Evolutionary conservation across 441 rosid genomes (phyloP).

Genomic region (Gossypium schwendimanii): DNA sequence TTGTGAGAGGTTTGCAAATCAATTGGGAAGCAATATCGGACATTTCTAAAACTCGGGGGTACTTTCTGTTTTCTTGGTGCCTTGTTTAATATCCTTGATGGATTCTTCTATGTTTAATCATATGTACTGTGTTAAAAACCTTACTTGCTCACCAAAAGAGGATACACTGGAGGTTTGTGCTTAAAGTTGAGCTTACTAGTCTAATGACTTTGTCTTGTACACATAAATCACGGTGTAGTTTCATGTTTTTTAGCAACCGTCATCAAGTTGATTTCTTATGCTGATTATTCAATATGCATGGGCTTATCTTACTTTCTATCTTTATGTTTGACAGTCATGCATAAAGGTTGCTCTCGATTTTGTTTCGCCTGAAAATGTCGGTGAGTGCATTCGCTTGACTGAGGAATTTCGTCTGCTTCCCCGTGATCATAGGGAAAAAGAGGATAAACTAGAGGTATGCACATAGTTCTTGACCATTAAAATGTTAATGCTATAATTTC

Average conservation of each 20-base stretch:
- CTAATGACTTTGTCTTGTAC: not conserved
- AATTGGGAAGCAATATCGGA: not conserved
- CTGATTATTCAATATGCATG: not conserved
- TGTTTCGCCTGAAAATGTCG: slow-evolving; percentile 35
- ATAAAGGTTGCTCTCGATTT: slow-evolving; percentile 36
- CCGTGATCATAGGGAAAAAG: slow-evolving; percentile 26
- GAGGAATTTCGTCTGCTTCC: slow-evolving; percentile 36
- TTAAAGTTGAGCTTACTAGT: not conserved
- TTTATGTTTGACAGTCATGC: slow-evolving; percentile 27
- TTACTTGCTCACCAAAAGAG: not conserved
- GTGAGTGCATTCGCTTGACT: slow-evolving; percentile 30
- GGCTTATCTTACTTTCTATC: not conserved
- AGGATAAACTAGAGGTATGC: slow-evolving; percentile 40
- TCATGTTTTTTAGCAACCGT: not conserved
- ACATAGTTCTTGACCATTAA: not conserved
- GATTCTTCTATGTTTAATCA: not conserved
- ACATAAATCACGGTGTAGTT: not conserved
- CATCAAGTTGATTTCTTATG: not conserved
- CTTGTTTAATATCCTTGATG: not conserved
- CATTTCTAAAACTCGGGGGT: not conserved
- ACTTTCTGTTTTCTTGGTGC: not conserved
- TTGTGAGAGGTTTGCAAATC: not conserved
- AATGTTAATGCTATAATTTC: not conserved
- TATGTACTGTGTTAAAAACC: not conserved
- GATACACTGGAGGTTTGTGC: no score